phyloP scores from a whole-genome alignment of 164 flowering plant species.

The Cinnamomum micranthum region DNA sequence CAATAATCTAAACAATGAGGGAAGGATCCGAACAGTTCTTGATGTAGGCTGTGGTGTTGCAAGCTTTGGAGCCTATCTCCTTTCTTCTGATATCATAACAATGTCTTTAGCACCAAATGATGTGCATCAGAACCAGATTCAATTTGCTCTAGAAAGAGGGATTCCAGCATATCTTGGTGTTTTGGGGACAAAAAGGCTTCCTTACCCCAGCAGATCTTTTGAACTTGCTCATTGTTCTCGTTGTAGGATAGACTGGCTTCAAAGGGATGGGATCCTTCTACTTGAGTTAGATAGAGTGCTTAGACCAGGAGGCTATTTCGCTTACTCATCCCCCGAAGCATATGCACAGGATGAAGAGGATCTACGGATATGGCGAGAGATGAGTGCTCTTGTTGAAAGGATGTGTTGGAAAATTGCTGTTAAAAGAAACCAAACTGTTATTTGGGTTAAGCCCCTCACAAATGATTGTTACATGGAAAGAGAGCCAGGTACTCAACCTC shows the following conservation, averaged over 20 bases:
- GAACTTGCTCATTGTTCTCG: constrained; percentile 95
- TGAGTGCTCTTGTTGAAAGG: constrained; percentile 86
- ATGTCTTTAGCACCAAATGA: constrained; percentile 97
- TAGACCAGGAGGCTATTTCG: constrained; percentile 93
- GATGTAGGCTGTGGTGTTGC: constrained; percentile 98
- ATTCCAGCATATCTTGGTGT: constrained; percentile 92
- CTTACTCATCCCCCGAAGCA: constrained; percentile 94
- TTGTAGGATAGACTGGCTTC: constrained; percentile 95
- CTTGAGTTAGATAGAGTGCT: constrained; percentile 90
- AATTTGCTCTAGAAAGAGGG: constrained; percentile 95
- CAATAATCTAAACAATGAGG: constrained; percentile 63
- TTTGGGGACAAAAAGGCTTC: constrained; percentile 82
- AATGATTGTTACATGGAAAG: constrained; percentile 82
- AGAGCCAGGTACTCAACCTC: constrained; percentile 73
- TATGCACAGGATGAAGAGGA: constrained; percentile 95
- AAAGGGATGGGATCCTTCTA: constrained; percentile 85
- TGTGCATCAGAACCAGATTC: constrained; percentile 92
- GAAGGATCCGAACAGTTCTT: constrained; percentile 69
- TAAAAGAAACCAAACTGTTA: constrained; percentile 78
- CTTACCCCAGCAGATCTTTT: constrained; percentile 94
- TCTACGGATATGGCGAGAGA: constrained; percentile 73
- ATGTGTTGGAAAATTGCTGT: constrained; percentile 93
- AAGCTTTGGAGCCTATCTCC: constrained; percentile 89
- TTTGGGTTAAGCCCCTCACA: constrained; percentile 82
- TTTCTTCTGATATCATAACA: constrained; percentile 60